A percentile compares a stretch with the other conserved stretches of the same genome.
These are phyloP conservation scores for Claviceps spartinae DNA, from an alignment of 2,329 filamentous ascomycete genomes.

Conservation along the genomic window DNA sequence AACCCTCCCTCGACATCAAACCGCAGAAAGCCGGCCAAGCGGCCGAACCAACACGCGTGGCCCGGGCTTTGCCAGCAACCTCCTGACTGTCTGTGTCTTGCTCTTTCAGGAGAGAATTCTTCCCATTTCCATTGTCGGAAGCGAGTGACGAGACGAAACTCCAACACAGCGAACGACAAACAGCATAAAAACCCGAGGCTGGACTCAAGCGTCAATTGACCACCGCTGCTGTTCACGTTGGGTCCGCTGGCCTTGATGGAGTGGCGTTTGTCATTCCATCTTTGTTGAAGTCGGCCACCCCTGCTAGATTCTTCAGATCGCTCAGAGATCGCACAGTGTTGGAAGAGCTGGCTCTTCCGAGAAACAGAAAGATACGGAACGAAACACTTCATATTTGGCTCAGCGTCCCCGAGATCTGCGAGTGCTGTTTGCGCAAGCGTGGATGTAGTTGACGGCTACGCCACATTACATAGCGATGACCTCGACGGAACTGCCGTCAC, in stretches of 20 bases:
- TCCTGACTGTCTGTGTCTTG: background rate
- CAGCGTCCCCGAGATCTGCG: background rate
- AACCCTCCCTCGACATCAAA: too few species aligned
- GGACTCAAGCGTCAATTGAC: background rate
- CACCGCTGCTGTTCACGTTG: background rate
- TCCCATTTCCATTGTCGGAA: background rate
- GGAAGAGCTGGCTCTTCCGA: background rate
- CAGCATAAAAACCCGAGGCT: background rate
- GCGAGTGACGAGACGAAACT: background rate
- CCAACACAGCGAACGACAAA: background rate
- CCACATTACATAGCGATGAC: conserved; percentile 12
- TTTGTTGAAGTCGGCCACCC: background rate
- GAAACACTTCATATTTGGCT: background rate
- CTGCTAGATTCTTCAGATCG: background rate
- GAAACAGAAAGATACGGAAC: background rate
- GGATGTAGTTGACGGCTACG: background rate
- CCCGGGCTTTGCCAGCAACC: background rate
- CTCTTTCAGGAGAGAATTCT: background rate
- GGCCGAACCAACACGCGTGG: background rate
- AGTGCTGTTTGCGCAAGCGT: background rate
- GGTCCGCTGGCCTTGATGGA: background rate
- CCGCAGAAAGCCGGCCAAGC: background rate
- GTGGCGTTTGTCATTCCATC: background rate
- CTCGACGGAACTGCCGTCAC: conserved; percentile 15
- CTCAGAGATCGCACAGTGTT: background rate